Evolutionary conservation across 495 filamentous ascomycete species (phyloP).

Genomic region (Podospora anserina): DNA sequence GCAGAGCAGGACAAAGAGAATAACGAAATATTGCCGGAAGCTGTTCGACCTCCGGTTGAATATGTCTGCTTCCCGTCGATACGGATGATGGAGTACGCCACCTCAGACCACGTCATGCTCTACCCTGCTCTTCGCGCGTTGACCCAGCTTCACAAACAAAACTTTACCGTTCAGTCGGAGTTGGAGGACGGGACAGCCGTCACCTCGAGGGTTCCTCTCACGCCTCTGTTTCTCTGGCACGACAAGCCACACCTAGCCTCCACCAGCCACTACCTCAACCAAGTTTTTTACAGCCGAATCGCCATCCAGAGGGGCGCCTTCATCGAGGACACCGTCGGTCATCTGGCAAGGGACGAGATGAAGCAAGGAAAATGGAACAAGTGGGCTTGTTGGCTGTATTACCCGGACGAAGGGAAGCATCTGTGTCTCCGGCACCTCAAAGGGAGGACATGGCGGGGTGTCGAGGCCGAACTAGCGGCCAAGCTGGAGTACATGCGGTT

Average conservation of each 20-base stretch:
- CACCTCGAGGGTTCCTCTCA: conserved; percentile 35
- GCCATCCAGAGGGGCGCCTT: conserved; percentile 43
- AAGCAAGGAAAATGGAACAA: conserved; percentile 43
- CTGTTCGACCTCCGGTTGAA: conserved; percentile 29
- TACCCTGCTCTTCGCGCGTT: conserved; percentile 36
- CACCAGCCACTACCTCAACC: conserved; percentile 42
- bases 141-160: conserved; percentile 38
- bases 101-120: conserved; percentile 38
- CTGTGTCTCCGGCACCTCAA: conserved; percentile 43
- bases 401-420: conserved; percentile 39
- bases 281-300: conserved; percentile 41
- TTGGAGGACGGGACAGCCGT: not conserved
- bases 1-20: not conserved
- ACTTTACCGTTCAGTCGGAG: conserved; percentile 27
- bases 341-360: conserved; percentile 47
- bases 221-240: conserved; percentile 51
- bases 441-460: conserved; percentile 43
- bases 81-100: conserved; percentile 44
- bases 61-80: conserved; percentile 44
- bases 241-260: conserved; percentile 48
- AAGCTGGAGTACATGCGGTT: conserved; percentile 30
- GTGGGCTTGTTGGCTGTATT: conserved; percentile 51
- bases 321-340: conserved; percentile 48
- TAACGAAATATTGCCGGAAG: not conserved
- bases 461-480: conserved; percentile 31